phyloP scores from a whole-genome alignment of 352 stramenopile species.

The Pythium sp. region DNA sequence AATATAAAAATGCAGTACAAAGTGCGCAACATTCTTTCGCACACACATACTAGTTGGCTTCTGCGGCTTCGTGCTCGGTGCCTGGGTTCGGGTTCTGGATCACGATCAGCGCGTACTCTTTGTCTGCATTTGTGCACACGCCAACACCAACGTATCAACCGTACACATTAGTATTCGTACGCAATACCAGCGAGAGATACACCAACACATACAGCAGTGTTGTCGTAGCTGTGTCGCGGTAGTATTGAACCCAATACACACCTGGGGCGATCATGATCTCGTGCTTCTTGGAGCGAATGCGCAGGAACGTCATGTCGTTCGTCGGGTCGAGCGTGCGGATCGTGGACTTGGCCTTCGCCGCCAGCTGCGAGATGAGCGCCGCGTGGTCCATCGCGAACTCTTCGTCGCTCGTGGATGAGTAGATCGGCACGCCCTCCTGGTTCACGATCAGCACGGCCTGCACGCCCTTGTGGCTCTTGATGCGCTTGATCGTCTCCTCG shows the following conservation, averaged over 20 bases:
- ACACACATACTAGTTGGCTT: constrained; percentile 20
- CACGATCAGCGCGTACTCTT: constrained; percentile 93
- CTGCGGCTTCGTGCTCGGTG: constrained; percentile 32
- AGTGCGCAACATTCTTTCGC: neutral
- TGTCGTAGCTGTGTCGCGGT: neutral
- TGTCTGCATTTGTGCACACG: constrained; percentile 44
- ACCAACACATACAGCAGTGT: neutral
- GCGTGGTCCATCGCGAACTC: constrained; percentile 87
- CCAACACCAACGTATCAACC: neutral
- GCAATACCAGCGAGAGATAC: constrained; percentile 2
- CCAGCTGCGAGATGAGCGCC: constrained; percentile 85
- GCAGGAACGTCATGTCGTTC: constrained; percentile 93
- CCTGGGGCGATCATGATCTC: constrained; percentile 92
- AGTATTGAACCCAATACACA: constrained; percentile 4
- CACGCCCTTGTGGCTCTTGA: constrained; percentile 93
- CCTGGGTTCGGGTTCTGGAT: constrained; percentile 88
- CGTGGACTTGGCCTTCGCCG: constrained; percentile 88
- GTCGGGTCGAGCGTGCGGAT: constrained; percentile 89
- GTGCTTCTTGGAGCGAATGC: constrained; percentile 92
- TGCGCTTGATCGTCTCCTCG: constrained; percentile 94
- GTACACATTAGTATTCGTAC: neutral
- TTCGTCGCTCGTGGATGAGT: constrained; percentile 89
- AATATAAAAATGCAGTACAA: neutral
- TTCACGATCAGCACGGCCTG: constrained; percentile 93
- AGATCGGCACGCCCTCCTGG: constrained; percentile 90